Evolutionary conservation across 495 filamentous ascomycete genomes (phyloP), one percentile per base, ranked within the genome.

Genomic region (Penicillium diatomitis): DNA sequence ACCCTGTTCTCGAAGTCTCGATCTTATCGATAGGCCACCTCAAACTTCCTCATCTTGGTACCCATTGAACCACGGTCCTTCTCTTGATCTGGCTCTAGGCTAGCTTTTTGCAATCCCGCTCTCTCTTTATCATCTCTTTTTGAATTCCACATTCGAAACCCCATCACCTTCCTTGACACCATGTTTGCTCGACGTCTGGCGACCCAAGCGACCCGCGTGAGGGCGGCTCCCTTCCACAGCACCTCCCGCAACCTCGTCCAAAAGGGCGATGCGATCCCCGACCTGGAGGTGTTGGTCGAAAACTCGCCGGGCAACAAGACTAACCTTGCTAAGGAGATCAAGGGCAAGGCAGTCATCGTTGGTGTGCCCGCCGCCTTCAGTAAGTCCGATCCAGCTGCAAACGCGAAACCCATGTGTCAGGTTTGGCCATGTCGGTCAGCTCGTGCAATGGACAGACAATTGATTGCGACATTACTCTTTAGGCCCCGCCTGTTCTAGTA

Each of bases 321-420:
- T 60, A 92, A 87, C 63, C 75, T 98, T 47, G 80, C 81, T 56
- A 77, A 84, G 55, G 86, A 88, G 65, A 75, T 94, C 53, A 68
- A 68, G 49, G 81, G 79, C 40, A 80, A 85, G 62, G 88, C 82
- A 38, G 67, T 96, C 47, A 84, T 97, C 58, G 78, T 97, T 50
- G 91, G 91, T 41, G 87, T 94, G 36, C 92, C 92, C 1, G 92
- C 87, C 8, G 92, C 90, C 11, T 96, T 89, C 72, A 87, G 80
- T 83, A 73, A 39, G 10, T 32, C 29, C 30, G n/a, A 43, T 38
- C 3, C 10, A 3, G 29, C 31, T 29, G 29, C 32, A 10, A 44
- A 40, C 0, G 28, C 29, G 41, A 37, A 29, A n/a, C n/a, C n/a
- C n/a, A n/a, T n/a, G n/a, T n/a, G n/a, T n/a, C n/a, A n/a, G n/a